Conservation (phyloP, 352 stramenopile species). For the Phytophthora tubulina region DNA sequence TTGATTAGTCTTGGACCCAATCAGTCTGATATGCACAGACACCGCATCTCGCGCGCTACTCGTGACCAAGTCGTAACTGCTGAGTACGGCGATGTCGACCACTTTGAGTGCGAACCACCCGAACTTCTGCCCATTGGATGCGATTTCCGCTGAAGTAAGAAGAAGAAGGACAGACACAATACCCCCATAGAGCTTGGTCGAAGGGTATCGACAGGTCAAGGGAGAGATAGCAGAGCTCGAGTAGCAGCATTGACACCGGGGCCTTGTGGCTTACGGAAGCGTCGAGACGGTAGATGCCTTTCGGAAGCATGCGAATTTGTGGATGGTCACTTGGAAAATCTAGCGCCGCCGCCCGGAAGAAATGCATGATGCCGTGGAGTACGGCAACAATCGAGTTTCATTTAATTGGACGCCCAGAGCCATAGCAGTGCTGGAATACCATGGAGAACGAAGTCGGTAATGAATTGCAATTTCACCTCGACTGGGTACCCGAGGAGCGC, state of each 20-base stretch:
- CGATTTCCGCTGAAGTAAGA: constrained; percentile 19
- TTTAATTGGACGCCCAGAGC: background rate
- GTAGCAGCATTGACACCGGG: background rate
- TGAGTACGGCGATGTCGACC: background rate
- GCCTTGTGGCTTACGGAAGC: background rate
- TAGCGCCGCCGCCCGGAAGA: constrained; percentile 2
- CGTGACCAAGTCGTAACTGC: background rate
- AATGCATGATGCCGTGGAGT: constrained; percentile 7
- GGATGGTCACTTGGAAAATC: constrained; percentile 14
- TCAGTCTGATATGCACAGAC: constrained; percentile 10
- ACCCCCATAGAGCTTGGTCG: constrained; percentile 13
- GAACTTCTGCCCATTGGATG: constrained; percentile 4
- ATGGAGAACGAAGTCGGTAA: constrained; percentile 18
- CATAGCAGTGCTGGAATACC: constrained; percentile 11
- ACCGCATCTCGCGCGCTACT: background rate
- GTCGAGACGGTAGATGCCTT: constrained; percentile 21
- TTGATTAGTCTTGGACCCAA: constrained; percentile 15
- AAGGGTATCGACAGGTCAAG: constrained; percentile 10
- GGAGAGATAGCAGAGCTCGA: background rate
- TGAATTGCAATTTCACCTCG: background rate
- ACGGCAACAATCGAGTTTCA: background rate
- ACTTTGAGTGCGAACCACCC: constrained; percentile 14
- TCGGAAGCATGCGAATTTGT: constrained; percentile 26
- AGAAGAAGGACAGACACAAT: constrained; percentile 33
- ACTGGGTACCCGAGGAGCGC: background rate